These are phyloP conservation scores for Morella rubra DNA, from an alignment of 306 rosid genomes.

Conservation along the genomic window DNA sequence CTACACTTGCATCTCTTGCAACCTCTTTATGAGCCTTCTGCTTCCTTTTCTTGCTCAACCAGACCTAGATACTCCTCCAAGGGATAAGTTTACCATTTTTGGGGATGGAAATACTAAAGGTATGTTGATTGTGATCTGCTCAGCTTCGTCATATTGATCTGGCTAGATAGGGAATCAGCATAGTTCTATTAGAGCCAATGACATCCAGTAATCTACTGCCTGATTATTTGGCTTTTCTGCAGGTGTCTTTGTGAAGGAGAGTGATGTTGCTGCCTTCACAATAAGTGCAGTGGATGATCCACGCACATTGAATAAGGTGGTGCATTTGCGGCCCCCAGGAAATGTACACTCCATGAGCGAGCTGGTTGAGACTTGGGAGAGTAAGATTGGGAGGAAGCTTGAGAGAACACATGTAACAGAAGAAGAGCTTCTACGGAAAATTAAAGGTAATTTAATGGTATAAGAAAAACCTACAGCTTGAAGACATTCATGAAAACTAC, in stretches of 20 bases:
- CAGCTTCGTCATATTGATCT: neutral
- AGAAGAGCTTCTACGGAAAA: conserved; percentile 55
- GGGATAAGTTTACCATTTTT: conserved; percentile 62
- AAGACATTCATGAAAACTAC: neutral
- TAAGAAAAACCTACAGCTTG: neutral
- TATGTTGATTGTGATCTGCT: conserved; percentile 25
- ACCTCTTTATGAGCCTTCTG: conserved; percentile 55
- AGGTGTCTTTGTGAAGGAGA: conserved; percentile 65
- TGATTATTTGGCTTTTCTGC: conserved; percentile 23
- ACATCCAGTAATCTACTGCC: conserved; percentile 5
- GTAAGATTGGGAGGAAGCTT: conserved; percentile 67
- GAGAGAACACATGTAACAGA: conserved; percentile 53
- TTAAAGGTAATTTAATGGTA: conserved; percentile 48
- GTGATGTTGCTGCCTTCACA: conserved; percentile 79
- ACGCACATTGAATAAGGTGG: conserved; percentile 55
- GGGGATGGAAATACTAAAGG: conserved; percentile 79
- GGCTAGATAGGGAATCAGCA: neutral
- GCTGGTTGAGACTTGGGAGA: conserved; percentile 72
- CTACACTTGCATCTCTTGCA: conserved; percentile 61
- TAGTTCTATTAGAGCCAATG: neutral
- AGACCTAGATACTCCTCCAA: conserved; percentile 61
- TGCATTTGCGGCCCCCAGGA: conserved; percentile 74
- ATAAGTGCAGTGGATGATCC: conserved; percentile 74
- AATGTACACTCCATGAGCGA: conserved; percentile 65
- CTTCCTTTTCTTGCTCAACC: conserved; percentile 81